A percentile compares a stretch with the other conserved stretches of the same genome.
These are phyloP conservation scores for Neoascochyta sp. DNA, from an alignment of 2,329 filamentous ascomycete species.

Conservation along the genomic window DNA sequence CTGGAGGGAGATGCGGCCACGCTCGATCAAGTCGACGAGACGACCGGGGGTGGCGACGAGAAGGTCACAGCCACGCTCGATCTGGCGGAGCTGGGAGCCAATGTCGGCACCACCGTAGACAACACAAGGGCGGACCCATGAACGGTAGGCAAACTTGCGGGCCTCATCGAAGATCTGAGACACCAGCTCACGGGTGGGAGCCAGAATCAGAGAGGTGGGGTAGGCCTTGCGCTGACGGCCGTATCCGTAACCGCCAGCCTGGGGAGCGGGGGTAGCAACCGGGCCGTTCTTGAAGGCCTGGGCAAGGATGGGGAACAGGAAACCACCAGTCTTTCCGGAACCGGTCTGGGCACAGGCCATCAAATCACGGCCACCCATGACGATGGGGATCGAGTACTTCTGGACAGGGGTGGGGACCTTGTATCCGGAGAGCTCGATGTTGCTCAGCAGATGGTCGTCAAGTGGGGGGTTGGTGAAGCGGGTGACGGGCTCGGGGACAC, in stretches of 20 bases:
- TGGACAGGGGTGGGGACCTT: slow-evolving; percentile 95
- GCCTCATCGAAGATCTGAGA: slow-evolving; percentile 98
- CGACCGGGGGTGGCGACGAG: slow-evolving; percentile 95
- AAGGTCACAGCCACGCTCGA: slow-evolving; percentile 95
- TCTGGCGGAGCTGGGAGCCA: slow-evolving; percentile 94
- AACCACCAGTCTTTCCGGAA: slow-evolving; percentile 99
- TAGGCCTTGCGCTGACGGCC: slow-evolving; percentile 97
- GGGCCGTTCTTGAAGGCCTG: slow-evolving; percentile 92
- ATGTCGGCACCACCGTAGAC: slow-evolving; percentile 99
- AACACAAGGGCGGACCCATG: slow-evolving; percentile 96
- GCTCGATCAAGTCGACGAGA: slow-evolving; percentile 96
- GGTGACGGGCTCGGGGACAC: slow-evolving; percentile 87
- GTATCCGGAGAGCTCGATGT: slow-evolving; percentile 93
- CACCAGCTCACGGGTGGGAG: slow-evolving; percentile 95
- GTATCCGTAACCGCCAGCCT: slow-evolving; percentile 62
- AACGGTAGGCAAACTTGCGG: slow-evolving; percentile 97
- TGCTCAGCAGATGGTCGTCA: slow-evolving; percentile 86
- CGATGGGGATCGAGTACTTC: slow-evolving; percentile 99
- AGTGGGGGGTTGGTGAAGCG: slow-evolving; percentile 92
- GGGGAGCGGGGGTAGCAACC: slow-evolving; percentile 61
- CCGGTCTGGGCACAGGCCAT: slow-evolving; percentile 99
- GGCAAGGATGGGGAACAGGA: slow-evolving; percentile 98
- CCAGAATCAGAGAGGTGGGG: slow-evolving; percentile 91
- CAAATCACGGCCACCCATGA: slow-evolving; percentile 94
- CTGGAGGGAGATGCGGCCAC: slow-evolving; percentile 92